Conservation (phyloP, 129 eudicot species). For the Gnaphalium uliginosum region DNA sequence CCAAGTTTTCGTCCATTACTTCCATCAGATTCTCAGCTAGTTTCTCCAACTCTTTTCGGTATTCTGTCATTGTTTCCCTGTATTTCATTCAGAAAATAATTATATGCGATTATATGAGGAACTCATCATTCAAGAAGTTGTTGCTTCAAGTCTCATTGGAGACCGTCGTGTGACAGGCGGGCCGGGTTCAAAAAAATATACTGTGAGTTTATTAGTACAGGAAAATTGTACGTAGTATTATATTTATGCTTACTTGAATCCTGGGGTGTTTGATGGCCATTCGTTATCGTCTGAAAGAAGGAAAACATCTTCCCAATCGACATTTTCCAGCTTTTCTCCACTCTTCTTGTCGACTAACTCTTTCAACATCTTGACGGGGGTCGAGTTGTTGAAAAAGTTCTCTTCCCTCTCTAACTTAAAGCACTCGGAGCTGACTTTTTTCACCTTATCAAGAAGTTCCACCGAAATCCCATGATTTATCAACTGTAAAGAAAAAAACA, state of each 20-base stretch:
- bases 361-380: conserved; percentile 47
- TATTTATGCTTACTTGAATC: conserved; percentile 55
- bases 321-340: conserved; percentile 47
- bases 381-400: conserved; percentile 47
- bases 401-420: conserved; percentile 70
- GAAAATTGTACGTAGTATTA: background rate
- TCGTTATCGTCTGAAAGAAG: conserved; percentile 66
- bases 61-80: conserved; percentile 78
- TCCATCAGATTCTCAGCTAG: conserved; percentile 69
- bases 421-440: conserved; percentile 58
- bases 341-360: conserved; percentile 48
- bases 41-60: conserved; percentile 58
- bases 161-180: no score
- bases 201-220: background rate
- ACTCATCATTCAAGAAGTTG: no score
- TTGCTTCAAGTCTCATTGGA: no score
- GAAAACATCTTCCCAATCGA: conserved; percentile 68
- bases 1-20: conserved; percentile 77
- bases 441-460: conserved; percentile 66
- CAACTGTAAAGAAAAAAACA: conserved; percentile 31
- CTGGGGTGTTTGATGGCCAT: conserved; percentile 60
- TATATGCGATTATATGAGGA: background rate
- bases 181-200: no score
- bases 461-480: conserved; percentile 59
- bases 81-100: background rate